Percentiles rank a stretch among this genome's conserved stretches.
Conservation (phyloP, 176 grass and related monocot genomes). For the Paspalum vaginatum region DNA sequence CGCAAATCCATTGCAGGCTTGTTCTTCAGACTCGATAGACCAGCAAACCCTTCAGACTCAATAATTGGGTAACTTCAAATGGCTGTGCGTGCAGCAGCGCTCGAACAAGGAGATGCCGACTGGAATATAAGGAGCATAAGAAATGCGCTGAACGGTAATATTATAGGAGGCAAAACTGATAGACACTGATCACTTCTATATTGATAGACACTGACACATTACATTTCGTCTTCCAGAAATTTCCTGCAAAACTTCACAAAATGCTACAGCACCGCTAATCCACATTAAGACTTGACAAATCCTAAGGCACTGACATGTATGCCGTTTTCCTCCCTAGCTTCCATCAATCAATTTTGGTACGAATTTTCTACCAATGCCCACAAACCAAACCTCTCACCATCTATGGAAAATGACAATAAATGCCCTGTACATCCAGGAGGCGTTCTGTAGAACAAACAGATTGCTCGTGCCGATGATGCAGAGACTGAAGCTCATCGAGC, state of each 20-base stretch:
- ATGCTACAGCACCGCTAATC: conserved; percentile 29
- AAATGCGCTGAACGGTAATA: not conserved
- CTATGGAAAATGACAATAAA: conserved; percentile 49
- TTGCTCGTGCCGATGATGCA: conserved; percentile 7
- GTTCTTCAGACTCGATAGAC: not conserved
- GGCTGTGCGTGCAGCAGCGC: too few relatives aligned
- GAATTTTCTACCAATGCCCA: conserved; percentile 28
- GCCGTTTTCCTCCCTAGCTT: conserved; percentile 42
- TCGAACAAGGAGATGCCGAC: not conserved
- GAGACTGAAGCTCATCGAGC: conserved; percentile 8
- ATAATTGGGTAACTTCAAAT: not conserved
- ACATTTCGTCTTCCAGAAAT: conserved; percentile 38
- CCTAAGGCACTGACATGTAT: conserved; percentile 31
- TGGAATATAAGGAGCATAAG: not conserved
- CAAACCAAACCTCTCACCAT: conserved; percentile 40
- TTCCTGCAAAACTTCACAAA: conserved; percentile 33
- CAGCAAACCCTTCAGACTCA: not conserved
- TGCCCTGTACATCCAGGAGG: conserved; percentile 47
- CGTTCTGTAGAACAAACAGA: conserved; percentile 32
- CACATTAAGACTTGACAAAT: conserved; percentile 18
- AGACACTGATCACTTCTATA: conserved; percentile 38
- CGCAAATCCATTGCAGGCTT: not conserved
- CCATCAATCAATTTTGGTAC: conserved; percentile 49
- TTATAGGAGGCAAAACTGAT: not conserved
- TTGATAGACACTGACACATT: conserved; percentile 34